Evolutionary conservation across 306 rosid genomes (phyloP).

Genomic region (Nissolia schottii): DNA sequence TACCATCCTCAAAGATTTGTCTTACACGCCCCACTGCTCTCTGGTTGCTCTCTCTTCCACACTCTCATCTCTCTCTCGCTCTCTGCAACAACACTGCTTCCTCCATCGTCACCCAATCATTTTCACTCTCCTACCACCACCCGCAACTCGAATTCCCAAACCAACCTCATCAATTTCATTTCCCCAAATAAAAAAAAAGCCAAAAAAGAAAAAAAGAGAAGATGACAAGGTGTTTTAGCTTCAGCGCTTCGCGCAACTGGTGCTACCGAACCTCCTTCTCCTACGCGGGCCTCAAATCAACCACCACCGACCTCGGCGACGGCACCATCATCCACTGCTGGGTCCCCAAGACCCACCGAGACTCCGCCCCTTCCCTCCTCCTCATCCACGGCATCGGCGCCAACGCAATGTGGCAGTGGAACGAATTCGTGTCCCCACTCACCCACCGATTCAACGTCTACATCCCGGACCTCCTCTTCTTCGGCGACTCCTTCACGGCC

Average conservation of each 20-base stretch:
- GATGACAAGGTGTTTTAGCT: constrained; percentile 54
- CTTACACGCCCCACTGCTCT: too few relatives aligned
- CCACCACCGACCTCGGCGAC: constrained; percentile 73
- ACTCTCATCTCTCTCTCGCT: neutral
- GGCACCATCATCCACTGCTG: constrained; percentile 86
- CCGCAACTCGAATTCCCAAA: neutral
- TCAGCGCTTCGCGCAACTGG: constrained; percentile 38
- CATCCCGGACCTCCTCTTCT: constrained; percentile 83
- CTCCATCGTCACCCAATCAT: neutral
- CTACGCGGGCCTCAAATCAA: constrained; percentile 57
- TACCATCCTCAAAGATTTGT: too few relatives aligned
- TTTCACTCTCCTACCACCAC: neutral
- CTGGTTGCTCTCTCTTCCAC: neutral
- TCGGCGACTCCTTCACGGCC: constrained; percentile 69
- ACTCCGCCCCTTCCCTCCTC: constrained; percentile 54
- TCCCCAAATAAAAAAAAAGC: neutral
- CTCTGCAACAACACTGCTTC: neutral
- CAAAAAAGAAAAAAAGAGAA: neutral
- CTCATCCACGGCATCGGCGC: constrained; percentile 89
- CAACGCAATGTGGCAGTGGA: constrained; percentile 99
- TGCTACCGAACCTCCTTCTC: constrained; percentile 58
- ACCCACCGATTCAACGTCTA: constrained; percentile 67
- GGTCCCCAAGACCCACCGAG: constrained; percentile 48
- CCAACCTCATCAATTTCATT: neutral
- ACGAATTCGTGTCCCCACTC: constrained; percentile 53